Conservation (phyloP, 1,284 basidiomycete genomes). For the Hemileia vastatrix region DNA sequence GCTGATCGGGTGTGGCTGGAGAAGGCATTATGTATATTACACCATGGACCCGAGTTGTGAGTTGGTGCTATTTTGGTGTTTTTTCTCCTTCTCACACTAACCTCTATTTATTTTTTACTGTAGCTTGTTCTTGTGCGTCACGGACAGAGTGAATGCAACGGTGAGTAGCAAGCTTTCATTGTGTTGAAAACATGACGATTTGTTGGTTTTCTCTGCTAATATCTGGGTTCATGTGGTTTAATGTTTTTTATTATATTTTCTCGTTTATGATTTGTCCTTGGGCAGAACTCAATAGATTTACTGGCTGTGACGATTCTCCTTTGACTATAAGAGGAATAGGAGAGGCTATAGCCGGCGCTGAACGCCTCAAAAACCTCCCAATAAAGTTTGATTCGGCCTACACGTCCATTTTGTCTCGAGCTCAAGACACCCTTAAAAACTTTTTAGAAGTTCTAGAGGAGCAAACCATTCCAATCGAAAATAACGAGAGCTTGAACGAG, state of each 20-base stretch:
- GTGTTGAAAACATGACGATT: too few relatives aligned
- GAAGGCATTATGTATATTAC: too few relatives aligned
- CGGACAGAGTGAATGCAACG: conserved; percentile 20
- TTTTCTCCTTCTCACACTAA: too few relatives aligned
- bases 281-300: too few relatives aligned
- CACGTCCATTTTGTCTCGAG: conserved; percentile 46
- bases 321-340: conserved; percentile 26
- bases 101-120: too few relatives aligned
- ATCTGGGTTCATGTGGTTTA: not conserved
- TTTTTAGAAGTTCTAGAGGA: conserved; percentile 47
- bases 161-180: too few relatives aligned
- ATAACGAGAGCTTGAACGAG: conserved; percentile 47
- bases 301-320: conserved; percentile 25
- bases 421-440: conserved; percentile 45
- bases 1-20: too few relatives aligned
- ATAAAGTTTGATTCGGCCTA: conserved; percentile 43
- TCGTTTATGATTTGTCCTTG: conserved; percentile 18
- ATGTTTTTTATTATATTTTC: not conserved
- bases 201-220: not conserved
- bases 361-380: conserved; percentile 34
- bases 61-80: too few relatives aligned
- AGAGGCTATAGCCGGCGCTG: conserved; percentile 31
- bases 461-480: conserved; percentile 39
- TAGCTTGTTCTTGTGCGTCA: conserved; percentile 23
- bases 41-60: too few relatives aligned